phyloP scores from a whole-genome alignment of 1,284 basidiomycete species.

The Sanguinoderma infundibulare region DNA sequence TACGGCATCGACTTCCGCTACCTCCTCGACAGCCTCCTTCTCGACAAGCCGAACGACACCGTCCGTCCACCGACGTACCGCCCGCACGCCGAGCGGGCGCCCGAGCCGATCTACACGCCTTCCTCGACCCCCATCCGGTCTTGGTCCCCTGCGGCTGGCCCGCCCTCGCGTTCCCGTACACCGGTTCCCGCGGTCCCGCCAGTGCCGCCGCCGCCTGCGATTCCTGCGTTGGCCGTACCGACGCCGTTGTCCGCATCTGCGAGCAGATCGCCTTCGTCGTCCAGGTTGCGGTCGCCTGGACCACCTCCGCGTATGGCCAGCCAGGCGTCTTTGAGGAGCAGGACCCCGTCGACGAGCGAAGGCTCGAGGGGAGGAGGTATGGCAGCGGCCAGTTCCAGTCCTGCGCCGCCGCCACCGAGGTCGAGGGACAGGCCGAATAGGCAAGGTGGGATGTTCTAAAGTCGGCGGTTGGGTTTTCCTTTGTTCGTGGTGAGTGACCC shows the following conservation, averaged over 20 bases:
- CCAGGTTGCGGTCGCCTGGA: conserved; percentile 27
- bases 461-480: too few species aligned
- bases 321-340: conserved; percentile 26
- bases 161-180: conserved; percentile 26
- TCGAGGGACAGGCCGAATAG: conserved; percentile 56
- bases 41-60: conserved; percentile 48
- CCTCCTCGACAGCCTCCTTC: conserved; percentile 75
- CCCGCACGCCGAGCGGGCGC: conserved; percentile 33
- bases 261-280: conserved; percentile 23
- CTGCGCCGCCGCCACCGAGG: conserved; percentile 58
- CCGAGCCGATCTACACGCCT: conserved; percentile 36
- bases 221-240: conserved; percentile 19
- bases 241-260: conserved; percentile 25
- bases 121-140: conserved; percentile 32
- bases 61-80: conserved; percentile 40
- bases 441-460: too few species aligned
- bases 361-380: conserved; percentile 40
- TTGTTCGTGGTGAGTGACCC: too few species aligned
- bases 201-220: conserved; percentile 19
- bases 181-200: conserved; percentile 30
- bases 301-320: conserved; percentile 28
- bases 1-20: conserved; percentile 93
- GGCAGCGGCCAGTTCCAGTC: conserved; percentile 37
- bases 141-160: conserved; percentile 37
- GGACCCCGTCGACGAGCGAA: conserved; percentile 27